A percentile compares a stretch with the other conserved stretches of the same genome.
phyloP scores from a whole-genome alignment of 768 basidiomycete genomes.

The Hydnum rufescens region DNA sequence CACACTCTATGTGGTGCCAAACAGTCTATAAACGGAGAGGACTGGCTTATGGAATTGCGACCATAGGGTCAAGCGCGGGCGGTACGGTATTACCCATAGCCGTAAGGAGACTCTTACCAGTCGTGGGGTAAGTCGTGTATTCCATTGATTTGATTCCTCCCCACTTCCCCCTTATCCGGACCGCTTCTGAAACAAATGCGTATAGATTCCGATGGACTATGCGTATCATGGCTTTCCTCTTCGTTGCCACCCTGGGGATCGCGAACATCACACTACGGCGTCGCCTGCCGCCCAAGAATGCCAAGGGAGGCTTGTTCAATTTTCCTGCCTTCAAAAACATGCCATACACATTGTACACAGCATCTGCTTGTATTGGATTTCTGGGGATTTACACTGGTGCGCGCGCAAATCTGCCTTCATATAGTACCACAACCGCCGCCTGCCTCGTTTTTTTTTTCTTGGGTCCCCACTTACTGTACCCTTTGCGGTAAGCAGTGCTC shows the following conservation, averaged over 20 bases:
- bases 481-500: too few relatives aligned
- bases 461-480: too few relatives aligned
- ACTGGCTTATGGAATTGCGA: constrained; percentile 38
- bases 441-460: too few relatives aligned
- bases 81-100: constrained; percentile 18
- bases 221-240: constrained; percentile 10
- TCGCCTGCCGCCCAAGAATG: constrained; percentile 3
- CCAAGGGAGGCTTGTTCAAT: constrained; percentile 8
- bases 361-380: constrained; percentile 11
- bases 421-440: too few relatives aligned
- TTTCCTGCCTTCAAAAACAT: constrained; percentile 11
- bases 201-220: constrained; percentile 12
- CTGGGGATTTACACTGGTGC: too few relatives aligned
- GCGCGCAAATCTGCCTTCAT: too few relatives aligned
- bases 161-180: background rate
- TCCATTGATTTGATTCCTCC: background rate
- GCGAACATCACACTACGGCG: constrained; percentile 13
- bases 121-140: constrained; percentile 9
- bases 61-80: constrained; percentile 33
- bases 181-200: background rate
- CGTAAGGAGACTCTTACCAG: constrained; percentile 11
- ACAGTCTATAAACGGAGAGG: constrained; percentile 25
- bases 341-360: constrained; percentile 12
- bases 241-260: constrained; percentile 13
- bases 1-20: background rate